These are phyloP conservation scores for Lecanicillium sp. DNA, from an alignment of 2,329 filamentous ascomycete species.

Conservation along the genomic window DNA sequence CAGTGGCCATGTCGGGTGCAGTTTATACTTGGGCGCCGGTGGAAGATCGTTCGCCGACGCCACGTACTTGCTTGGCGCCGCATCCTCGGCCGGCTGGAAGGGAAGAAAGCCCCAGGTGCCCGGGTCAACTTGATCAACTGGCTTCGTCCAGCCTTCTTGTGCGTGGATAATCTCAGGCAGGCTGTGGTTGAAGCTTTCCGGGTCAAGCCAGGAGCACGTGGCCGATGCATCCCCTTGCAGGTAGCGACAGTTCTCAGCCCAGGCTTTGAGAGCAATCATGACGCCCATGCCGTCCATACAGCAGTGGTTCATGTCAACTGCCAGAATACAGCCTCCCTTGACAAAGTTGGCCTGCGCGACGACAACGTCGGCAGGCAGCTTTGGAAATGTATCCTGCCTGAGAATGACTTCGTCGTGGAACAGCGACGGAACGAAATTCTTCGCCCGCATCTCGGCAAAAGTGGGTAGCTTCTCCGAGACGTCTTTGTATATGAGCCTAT, in stretches of 20 bases:
- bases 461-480: conserved; percentile 22
- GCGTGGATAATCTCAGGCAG: conserved; percentile 24
- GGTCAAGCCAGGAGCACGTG: conserved; percentile 23
- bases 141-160: conserved; percentile 19
- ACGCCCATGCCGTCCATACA: conserved; percentile 25
- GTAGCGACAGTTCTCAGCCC: conserved; percentile 27
- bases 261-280: conserved; percentile 23
- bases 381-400: conserved; percentile 19
- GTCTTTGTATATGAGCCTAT: conserved; percentile 22
- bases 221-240: conserved; percentile 22
- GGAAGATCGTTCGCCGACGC: conserved; percentile 14
- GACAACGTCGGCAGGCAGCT: conserved; percentile 24
- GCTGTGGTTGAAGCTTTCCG: conserved; percentile 26
- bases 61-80: conserved; percentile 3
- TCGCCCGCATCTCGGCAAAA: conserved; percentile 21
- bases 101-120: conserved; percentile 23
- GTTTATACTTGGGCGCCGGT: conserved; percentile 21
- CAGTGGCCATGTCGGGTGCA: conserved; percentile 25
- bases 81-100: conserved; percentile 17
- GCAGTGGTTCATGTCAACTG: conserved; percentile 22
- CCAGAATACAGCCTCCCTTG: conserved; percentile 25
- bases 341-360: conserved; percentile 27
- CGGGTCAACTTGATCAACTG: conserved; percentile 22
- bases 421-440: conserved; percentile 22
- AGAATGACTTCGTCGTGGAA: conserved; percentile 24